Evolutionary conservation across 1,284 basidiomycete species (phyloP), one percentile per base, ranked within the genome.

Genomic region (Moniliophthora roreri): DNA sequence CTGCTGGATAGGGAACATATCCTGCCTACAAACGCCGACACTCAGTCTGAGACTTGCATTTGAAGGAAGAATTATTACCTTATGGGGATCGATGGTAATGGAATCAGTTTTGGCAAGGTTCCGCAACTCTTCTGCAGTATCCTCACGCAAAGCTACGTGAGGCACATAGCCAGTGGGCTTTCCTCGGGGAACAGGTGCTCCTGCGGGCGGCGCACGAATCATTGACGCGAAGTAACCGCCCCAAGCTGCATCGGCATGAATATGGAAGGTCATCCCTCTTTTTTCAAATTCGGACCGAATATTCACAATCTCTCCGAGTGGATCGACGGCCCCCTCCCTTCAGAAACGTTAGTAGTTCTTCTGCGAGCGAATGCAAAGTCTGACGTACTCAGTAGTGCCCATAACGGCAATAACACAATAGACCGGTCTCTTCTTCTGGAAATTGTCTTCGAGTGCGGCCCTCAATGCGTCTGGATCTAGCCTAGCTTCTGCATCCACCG

Each of bases 381-480:
- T 18, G 28, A 76, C 77, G 48, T 79, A 64, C 57, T 77, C 74
- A 2, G 76, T 78, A 0, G 73, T 68, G 3, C 76, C 76, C 28
- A 77, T 72, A 53, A 75, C 69, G 0, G 67, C 71, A 15, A 78
- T 70, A 9, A 78, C 70, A n/a, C 70, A 67, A 54, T 74, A 78
- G 5, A 78, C 64, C 4, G 73, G 61, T 15, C 59, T 63, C 37
- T 65, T 61, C 3, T 62, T 53, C 26, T 59, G 55, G 1, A 74
- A 52, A 45, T 67, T 66, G 15, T 65, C 57, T 16, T 69, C 60
- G 21, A 78, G 68, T 10, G 58, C 54, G 16, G 46, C 32, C 11
- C 62, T 50, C 9, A 78, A 66, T 2, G 61, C 53, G 0, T 53
- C 24, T 8, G 63, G 62, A 47, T 74, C 64, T 58, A 78, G 64